A percentile compares a stretch with the other conserved stretches of the same genome.
phyloP scores from a whole-genome alignment of 352 stramenopile genomes.

The Globisporangium solare region DNA sequence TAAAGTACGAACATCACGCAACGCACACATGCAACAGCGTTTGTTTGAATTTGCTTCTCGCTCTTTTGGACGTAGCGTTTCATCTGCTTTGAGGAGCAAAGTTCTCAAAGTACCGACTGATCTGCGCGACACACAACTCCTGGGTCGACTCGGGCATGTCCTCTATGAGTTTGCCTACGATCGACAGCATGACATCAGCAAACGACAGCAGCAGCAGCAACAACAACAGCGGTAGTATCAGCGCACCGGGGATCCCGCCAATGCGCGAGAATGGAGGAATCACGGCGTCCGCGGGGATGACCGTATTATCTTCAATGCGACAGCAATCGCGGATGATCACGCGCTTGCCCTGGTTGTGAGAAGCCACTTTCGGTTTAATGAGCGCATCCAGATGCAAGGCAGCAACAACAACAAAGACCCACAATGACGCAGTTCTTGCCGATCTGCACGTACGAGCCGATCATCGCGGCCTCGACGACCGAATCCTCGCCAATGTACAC shows the following conservation, averaged over 20 bases:
- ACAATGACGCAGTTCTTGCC: slow-evolving; percentile 86
- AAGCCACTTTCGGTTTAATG: slow-evolving; percentile 1
- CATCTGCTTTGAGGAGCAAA: slow-evolving; percentile 46
- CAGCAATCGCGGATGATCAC: slow-evolving; percentile 84
- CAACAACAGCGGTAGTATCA: not conserved
- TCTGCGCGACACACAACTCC: slow-evolving; percentile 62
- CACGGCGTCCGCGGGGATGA: slow-evolving; percentile 70
- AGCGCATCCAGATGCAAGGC: not conserved
- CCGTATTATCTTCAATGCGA: slow-evolving; percentile 75
- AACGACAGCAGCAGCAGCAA: not conserved
- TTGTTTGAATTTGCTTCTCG: not conserved
- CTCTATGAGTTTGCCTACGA: slow-evolving; percentile 53
- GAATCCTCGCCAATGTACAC: slow-evolving; percentile 72
- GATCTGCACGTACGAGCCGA: slow-evolving; percentile 82
- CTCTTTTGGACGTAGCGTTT: not conserved
- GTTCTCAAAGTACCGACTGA: slow-evolving; percentile 83
- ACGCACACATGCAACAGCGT: not conserved
- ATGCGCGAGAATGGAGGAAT: slow-evolving; percentile 77
- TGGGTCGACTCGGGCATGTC: slow-evolving; percentile 83
- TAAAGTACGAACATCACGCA: not conserved
- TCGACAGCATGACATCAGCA: too few species aligned
- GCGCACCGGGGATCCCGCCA: slow-evolving; percentile 61
- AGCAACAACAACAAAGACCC: slow-evolving; percentile 10
- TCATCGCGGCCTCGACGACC: slow-evolving; percentile 79
- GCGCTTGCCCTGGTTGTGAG: slow-evolving; percentile 51